Base-by-base conservation (phyloP, 805 yeast species). In the Schwanniomyces yamadae region DNA sequence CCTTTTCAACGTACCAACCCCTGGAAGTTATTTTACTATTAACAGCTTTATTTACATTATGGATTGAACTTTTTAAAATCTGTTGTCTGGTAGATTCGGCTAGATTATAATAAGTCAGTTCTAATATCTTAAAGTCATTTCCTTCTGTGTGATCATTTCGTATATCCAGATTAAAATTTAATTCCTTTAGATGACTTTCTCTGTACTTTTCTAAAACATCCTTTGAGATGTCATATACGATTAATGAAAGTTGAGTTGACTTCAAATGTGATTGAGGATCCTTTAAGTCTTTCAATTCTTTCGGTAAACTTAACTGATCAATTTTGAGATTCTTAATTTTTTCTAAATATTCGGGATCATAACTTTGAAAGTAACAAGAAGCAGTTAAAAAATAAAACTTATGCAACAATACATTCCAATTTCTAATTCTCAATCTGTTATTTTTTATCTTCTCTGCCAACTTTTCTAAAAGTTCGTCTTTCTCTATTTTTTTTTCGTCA, bases 371-470 rank as follows among this genome's bases (percentile, higher is more conserved):
- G 50, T 83, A 77, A 0, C 84, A 76, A 2, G 89, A 78, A 0
- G 87, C 97, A 17, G 84, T 64, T 42, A 88, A 77, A 52, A 90
- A 91, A 51, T 77, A 83, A 28, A 82, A 72, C 34, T 90, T 80
- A 54, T 93, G 97, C 11, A 86, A 59, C 8, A 78, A 50, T 33
- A 86, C 83, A 21, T 71, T 46, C 78, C 80, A 73, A 10, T 63
- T 51, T 42, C 84, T 59, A 8, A 73, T 49, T 34, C 71, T 62
- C 6, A 48, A 10, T 33, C 54, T 57, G 1, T 48, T 34, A 2
- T 41, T 24, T 11, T 48, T 44, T n/a, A 61, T 52, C 7, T 40
- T 39, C 8, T 64, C 71, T 33, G 55, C 54, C 4, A 45, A 32
- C 16, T 31, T 41, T 22, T 44, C 37, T 14, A 41, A 33, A 8